These are phyloP conservation scores for Tripterygium wilfordii DNA, from an alignment of 177 flowering plant species.

Conservation along the genomic window DNA sequence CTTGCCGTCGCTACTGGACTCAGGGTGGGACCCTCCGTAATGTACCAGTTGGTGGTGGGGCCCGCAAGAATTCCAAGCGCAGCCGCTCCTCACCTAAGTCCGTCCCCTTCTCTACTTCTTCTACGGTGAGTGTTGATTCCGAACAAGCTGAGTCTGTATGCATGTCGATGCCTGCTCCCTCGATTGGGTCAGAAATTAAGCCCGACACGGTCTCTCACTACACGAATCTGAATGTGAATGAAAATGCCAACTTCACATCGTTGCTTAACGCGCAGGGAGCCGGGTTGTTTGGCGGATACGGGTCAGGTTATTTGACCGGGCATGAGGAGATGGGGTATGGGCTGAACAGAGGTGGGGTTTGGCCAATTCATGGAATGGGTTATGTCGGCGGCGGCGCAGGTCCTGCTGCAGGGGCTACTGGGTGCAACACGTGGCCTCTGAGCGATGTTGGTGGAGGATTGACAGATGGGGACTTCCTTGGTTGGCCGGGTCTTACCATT, in stretches of 20 bases:
- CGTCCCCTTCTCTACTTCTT: slow-evolving; percentile 3
- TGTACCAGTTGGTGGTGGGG: slow-evolving; percentile 59
- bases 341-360: slow-evolving; percentile 10
- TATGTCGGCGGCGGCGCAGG: slow-evolving; percentile 9
- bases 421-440: slow-evolving; percentile 31
- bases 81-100: slow-evolving; percentile 20
- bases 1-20: slow-evolving; percentile 62
- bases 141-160: too few relatives aligned
- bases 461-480: slow-evolving; percentile 29
- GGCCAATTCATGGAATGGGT: slow-evolving; percentile 22
- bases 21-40: slow-evolving; percentile 57
- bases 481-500: slow-evolving; percentile 49
- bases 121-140: too few relatives aligned
- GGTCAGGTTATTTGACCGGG: slow-evolving; percentile 18
- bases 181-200: too few relatives aligned
- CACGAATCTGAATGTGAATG: slow-evolving; percentile 8
- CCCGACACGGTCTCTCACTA: neutral
- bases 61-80: slow-evolving; percentile 46
- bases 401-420: slow-evolving; percentile 11
- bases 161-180: too few relatives aligned
- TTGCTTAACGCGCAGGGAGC: slow-evolving; percentile 21
- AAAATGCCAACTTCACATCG: slow-evolving; percentile 15
- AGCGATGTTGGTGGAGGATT: slow-evolving; percentile 14
- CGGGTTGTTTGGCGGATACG: slow-evolving; percentile 24
- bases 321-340: slow-evolving; percentile 23